Percentiles rank a stretch among this genome's conserved stretches.
Evolutionary conservation across 1,284 basidiomycete genomes (phyloP).

Genomic region (Anthracocystis walkeri): DNA sequence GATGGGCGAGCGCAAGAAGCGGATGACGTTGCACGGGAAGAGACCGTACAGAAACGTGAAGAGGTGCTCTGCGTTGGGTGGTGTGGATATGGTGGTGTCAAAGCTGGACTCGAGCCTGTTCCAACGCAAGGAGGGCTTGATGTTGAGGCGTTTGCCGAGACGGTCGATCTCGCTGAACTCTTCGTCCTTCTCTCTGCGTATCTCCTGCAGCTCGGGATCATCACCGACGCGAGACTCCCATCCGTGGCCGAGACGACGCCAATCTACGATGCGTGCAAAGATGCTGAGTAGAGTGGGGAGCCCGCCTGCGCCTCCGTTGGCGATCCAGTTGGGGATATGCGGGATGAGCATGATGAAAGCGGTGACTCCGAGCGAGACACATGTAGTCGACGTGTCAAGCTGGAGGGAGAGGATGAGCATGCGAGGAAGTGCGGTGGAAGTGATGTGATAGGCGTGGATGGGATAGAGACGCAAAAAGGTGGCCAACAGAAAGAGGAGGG

Average conservation of each 20-base stretch:
- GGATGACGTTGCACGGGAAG: constrained; percentile 84
- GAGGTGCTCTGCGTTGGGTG: constrained; percentile 63
- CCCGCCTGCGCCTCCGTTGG: constrained; percentile 58
- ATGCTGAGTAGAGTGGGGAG: constrained; percentile 61
- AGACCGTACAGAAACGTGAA: constrained; percentile 87
- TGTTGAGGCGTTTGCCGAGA: constrained; percentile 55
- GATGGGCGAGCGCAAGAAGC: constrained; percentile 78
- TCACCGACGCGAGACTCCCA: constrained; percentile 56
- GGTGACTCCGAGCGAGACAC: constrained; percentile 58
- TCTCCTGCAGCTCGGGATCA: constrained; percentile 34
- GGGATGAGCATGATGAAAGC: constrained; percentile 66
- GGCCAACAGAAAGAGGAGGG: constrained; percentile 62
- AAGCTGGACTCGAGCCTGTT: constrained; percentile 54
- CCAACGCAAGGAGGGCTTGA: constrained; percentile 54
- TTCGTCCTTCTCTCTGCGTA: constrained; percentile 55
- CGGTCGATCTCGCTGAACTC: constrained; percentile 56
- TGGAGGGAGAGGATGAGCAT: constrained; percentile 58
- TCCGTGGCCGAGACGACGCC: constrained; percentile 54
- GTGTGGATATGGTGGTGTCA: constrained; percentile 48
- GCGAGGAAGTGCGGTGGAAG: constrained; percentile 56
- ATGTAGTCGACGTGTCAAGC: constrained; percentile 59
- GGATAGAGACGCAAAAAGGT: constrained; percentile 63
- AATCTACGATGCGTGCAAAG: constrained; percentile 64
- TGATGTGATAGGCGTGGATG: constrained; percentile 65
- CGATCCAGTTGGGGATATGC: constrained; percentile 66